phyloP scores from a whole-genome alignment of 23 red algal genomes.

The Gracilariopsis chorda region DNA sequence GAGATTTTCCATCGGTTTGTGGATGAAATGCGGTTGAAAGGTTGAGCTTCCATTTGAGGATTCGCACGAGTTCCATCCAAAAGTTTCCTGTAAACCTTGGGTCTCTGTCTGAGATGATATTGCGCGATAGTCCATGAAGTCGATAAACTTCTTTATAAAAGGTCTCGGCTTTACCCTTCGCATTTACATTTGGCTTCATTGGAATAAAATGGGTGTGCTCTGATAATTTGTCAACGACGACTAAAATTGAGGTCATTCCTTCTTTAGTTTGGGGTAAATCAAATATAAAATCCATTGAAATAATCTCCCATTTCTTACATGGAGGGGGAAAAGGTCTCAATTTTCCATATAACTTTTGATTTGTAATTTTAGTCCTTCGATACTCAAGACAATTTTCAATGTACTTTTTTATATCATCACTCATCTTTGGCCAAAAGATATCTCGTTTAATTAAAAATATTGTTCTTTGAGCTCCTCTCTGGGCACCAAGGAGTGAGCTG shows the following conservation, averaged over 20 bases:
- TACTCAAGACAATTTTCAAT: background rate
- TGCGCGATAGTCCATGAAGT: slow-evolving; percentile 4
- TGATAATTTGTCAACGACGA: background rate
- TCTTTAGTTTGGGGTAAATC: slow-evolving; percentile 18
- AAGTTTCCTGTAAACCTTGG: slow-evolving; percentile 7
- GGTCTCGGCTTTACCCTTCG: background rate
- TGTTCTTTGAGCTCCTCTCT: background rate
- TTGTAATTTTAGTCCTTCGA: background rate
- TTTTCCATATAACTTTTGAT: background rate
- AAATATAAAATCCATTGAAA: background rate
- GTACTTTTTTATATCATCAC: background rate
- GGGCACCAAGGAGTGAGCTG: background rate
- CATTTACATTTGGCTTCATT: background rate
- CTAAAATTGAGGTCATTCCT: background rate
- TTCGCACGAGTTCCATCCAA: background rate
- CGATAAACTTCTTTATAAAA: slow-evolving; percentile 5
- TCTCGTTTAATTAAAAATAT: slow-evolving; percentile 12
- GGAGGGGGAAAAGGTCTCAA: slow-evolving; percentile 17
- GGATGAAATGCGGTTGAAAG: slow-evolving; percentile 21
- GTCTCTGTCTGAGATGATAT: slow-evolving; percentile 15
- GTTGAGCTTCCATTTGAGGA: background rate
- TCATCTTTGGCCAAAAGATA: slow-evolving; percentile 31
- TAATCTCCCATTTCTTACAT: slow-evolving; percentile 28
- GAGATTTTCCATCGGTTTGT: slow-evolving; percentile 31
- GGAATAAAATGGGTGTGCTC: background rate